phyloP scores from a whole-genome alignment of 1,284 basidiomycete genomes.

The Moesziomyces parantarcticus region DNA sequence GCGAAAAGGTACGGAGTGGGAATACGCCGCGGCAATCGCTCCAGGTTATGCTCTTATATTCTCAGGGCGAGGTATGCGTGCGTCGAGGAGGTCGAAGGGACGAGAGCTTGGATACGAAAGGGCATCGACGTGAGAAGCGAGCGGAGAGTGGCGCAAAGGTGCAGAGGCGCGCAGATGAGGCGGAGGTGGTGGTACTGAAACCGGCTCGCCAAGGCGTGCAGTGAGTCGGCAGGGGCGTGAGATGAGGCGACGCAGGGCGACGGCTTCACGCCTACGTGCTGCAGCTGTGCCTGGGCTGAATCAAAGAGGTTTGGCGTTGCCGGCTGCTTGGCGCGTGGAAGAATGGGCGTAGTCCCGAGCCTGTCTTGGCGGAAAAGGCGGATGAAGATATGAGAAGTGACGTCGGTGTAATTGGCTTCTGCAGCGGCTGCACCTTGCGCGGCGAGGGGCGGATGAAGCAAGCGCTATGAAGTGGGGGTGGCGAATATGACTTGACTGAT shows the following conservation, averaged over 20 bases:
- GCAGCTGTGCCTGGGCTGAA: not conserved
- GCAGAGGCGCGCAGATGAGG: not conserved
- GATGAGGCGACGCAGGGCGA: not conserved
- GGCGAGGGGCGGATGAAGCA: not conserved
- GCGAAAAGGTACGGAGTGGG: not conserved
- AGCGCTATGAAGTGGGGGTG: not conserved
- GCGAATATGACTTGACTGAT: not conserved
- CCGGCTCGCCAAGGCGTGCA: not conserved
- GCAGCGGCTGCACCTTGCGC: not conserved
- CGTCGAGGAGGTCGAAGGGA: not conserved
- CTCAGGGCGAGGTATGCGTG: not conserved
- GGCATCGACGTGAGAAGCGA: not conserved
- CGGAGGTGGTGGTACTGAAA: not conserved
- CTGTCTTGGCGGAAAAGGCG: not conserved
- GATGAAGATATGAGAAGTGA: not conserved
- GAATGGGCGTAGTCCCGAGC: too few relatives aligned
- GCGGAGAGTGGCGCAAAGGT: not conserved
- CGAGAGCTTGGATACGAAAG: not conserved
- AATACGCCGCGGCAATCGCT: not conserved
- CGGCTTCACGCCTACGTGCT: not conserved
- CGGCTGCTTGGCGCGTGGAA: not conserved
- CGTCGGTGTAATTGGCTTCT: not conserved
- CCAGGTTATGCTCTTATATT: slow-evolving; percentile 3
- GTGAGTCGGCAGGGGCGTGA: not conserved
- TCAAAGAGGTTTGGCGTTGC: not conserved